These are phyloP conservation scores for Eleusine indica DNA, from an alignment of 176 grass and related monocot species.

Conservation along the genomic window DNA sequence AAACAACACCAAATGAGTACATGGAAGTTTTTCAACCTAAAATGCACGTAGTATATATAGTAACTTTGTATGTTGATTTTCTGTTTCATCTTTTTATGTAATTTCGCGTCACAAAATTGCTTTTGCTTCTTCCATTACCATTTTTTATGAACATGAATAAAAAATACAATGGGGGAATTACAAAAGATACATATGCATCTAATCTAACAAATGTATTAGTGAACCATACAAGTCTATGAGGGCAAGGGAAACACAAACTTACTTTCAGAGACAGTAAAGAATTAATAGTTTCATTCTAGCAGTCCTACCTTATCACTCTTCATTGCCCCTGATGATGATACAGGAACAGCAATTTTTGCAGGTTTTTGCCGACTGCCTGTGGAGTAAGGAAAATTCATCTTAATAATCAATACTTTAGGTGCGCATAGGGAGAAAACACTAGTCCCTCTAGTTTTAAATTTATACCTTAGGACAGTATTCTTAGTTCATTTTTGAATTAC, in stretches of 20 bases:
- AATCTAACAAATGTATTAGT: not conserved
- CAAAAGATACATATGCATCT: too few relatives aligned
- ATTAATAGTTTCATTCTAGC: not conserved
- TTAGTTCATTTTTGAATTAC: not conserved
- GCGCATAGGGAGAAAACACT: not conserved
- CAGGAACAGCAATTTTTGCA: conserved; percentile 80
- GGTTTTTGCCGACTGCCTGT: conserved; percentile 41
- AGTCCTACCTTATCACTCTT: conserved; percentile 72
- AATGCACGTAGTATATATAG: not conserved
- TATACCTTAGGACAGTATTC: not conserved
- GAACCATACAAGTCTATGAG: not conserved
- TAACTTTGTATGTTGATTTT: not conserved
- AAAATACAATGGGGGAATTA: not conserved
- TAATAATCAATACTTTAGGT: not conserved
- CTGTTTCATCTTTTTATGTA: not conserved
- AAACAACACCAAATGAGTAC: conserved; percentile 17
- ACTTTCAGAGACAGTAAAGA: not conserved
- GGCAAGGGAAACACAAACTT: not conserved
- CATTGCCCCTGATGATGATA: conserved; percentile 62
- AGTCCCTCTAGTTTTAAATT: not conserved
- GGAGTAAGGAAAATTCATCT: not conserved
- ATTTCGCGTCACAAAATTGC: not conserved
- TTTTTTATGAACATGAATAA: not conserved
- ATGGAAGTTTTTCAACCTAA: conserved; percentile 22
- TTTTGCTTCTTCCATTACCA: not conserved